Evolutionary conservation across 768 basidiomycete genomes (phyloP).

Genomic region (Nidularia pulvinata): DNA sequence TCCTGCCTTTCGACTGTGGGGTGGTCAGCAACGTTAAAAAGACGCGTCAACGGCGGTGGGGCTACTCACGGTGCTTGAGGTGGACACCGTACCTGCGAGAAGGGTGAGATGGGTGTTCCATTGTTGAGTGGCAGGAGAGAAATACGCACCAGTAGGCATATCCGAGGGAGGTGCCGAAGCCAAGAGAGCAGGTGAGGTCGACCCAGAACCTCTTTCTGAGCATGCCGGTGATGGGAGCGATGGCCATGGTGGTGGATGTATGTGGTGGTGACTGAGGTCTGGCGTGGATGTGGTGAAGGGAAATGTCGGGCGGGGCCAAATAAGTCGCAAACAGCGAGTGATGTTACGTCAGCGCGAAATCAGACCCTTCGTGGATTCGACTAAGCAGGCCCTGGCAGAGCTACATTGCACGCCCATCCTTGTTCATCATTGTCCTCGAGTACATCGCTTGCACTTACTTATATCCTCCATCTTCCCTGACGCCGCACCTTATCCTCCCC

Average conservation of each 20-base stretch:
- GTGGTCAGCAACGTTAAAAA: conserved; percentile 3
- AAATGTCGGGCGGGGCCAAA: conserved; percentile 34
- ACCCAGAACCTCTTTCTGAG: conserved; percentile 93
- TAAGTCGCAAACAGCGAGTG: conserved; percentile 13
- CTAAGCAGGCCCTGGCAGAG: too few relatives aligned
- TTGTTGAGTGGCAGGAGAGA: not conserved
- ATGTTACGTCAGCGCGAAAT: too few relatives aligned
- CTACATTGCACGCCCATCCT: too few relatives aligned
- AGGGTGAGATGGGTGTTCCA: conserved; percentile 20
- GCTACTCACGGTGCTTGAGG: conserved; percentile 67
- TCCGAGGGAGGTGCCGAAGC: conserved; percentile 72
- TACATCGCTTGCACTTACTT: not conserved
- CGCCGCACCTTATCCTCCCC: not conserved
- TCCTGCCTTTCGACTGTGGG: conserved; percentile 80
- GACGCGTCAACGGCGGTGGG: not conserved
- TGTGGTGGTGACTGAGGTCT: conserved; percentile 28
- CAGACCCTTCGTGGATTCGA: too few relatives aligned
- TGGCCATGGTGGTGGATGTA: conserved; percentile 54
- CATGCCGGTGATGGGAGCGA: conserved; percentile 91
- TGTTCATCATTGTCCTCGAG: too few relatives aligned
- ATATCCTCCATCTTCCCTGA: conserved; percentile 2
- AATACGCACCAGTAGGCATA: conserved; percentile 82
- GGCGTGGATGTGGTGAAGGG: conserved; percentile 27
- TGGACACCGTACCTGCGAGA: conserved; percentile 78
- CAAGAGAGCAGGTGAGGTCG: conserved; percentile 74